Evolutionary conservation across 139 green algal genomes (phyloP), one percentile per base, ranked within the genome.

Genomic region (Coccomyxa sp.): DNA sequence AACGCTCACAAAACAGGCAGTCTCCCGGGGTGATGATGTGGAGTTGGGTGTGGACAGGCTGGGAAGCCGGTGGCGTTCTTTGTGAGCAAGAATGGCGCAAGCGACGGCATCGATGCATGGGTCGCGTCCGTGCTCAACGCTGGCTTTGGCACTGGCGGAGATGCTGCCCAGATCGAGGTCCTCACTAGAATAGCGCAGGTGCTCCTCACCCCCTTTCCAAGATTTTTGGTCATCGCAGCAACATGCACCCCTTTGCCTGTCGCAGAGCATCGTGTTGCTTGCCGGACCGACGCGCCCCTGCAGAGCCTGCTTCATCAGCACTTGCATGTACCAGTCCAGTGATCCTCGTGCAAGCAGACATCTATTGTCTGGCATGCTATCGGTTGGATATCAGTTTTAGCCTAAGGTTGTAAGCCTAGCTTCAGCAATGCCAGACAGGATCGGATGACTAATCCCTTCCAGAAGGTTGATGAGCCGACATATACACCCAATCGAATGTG

Each of bases 11-110:
- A 71, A 21, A 28, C 63, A 71, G 38, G 3, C 63, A 11, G 21
- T 15, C 18, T 15, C 4, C 63, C 10, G 63, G 18, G 63, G 18
- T 71, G 63, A 71, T 25, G 63, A 9, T 28, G 63, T 25, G 18
- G 63, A 11, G 4, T 9, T 71, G 63, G 63, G 63, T 71, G 63
- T 28, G 63, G 21, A 31, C 74, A 32, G 60, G 86, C 92, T 82
- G 81, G 82, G 25, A 68, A 86, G 17, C 83, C 86, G 30, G 83
- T 87, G 10, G 82, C 88, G 11, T 93, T 91, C 79, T 92, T 88
- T 82, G 83, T 89, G 32, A 85, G 85, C 13, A 79, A 77, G 67
- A 25, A 45, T 18, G 38, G 45, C 14, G 15, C 79, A 23, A 51
- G 63, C 12, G 59, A 66, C 13, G 15, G 60, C 30, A 13, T 77